Evolutionary conservation across 495 filamentous ascomycete genomes (phyloP).

Genomic region (Penicillium robsamsonii): DNA sequence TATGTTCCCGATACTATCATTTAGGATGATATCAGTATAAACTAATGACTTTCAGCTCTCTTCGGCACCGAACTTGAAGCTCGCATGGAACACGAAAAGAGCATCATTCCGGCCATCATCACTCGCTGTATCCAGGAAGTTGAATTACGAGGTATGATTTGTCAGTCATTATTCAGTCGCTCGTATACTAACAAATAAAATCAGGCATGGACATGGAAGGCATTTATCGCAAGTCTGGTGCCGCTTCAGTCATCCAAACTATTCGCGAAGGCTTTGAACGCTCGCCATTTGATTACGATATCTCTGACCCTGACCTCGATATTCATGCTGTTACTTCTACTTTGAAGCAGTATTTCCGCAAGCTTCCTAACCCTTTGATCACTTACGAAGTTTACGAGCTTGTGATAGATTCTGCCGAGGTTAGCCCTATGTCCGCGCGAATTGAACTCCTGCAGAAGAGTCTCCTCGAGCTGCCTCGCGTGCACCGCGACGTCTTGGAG

Average conservation of each 20-base stretch:
- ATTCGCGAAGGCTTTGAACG: constrained; percentile 91
- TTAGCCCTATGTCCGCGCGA: constrained; percentile 43
- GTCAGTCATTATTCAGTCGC: background rate
- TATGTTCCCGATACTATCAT: constrained; percentile 20
- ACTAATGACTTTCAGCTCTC: constrained; percentile 47
- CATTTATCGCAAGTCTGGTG: constrained; percentile 96
- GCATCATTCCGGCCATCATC: constrained; percentile 85
- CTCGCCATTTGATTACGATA: constrained; percentile 68
- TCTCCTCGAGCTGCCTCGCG: constrained; percentile 71
- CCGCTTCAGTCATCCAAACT: constrained; percentile 77
- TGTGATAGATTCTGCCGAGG: constrained; percentile 68
- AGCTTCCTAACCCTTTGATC: constrained; percentile 85
- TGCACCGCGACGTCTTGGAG: constrained; percentile 85
- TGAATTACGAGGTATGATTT: constrained; percentile 67
- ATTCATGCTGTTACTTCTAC: constrained; percentile 95
- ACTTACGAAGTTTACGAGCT: constrained; percentile 91
- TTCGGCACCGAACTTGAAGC: constrained; percentile 90
- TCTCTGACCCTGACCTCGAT: constrained; percentile 89
- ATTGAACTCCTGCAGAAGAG: constrained; percentile 66
- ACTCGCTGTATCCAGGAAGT: constrained; percentile 97
- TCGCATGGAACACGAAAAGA: constrained; percentile 84
- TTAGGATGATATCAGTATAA: background rate
- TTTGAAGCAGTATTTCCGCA: constrained; percentile 97
- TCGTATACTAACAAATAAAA: constrained; percentile 10
- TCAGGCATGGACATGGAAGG: constrained; percentile 97